Evolutionary conservation across 192 early-diverging fungal species (phyloP).

Genomic region (Linnemannia zychae): DNA sequence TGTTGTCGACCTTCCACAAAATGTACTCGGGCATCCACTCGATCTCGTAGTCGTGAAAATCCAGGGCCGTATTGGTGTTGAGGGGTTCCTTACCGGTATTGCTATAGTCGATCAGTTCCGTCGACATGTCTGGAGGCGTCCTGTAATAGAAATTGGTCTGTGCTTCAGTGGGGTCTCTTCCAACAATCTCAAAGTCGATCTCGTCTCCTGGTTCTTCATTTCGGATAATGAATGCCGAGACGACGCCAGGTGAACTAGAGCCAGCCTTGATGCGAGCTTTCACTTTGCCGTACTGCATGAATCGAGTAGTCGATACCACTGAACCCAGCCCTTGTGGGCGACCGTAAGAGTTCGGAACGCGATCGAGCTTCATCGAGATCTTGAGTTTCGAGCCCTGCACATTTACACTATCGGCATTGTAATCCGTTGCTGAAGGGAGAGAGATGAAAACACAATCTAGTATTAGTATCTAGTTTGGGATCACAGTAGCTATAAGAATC

Average conservation of each 20-base stretch:
- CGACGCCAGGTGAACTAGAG: slow-evolving; percentile 63
- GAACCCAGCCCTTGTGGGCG: slow-evolving; percentile 72
- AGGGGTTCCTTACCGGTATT: slow-evolving; percentile 59
- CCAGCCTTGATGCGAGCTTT: slow-evolving; percentile 67
- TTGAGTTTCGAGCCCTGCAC: slow-evolving; percentile 39
- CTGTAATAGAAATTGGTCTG: slow-evolving; percentile 75
- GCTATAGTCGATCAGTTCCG: slow-evolving; percentile 66
- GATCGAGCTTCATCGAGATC: slow-evolving; percentile 38
- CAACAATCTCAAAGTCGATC: slow-evolving; percentile 79
- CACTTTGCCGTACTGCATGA: slow-evolving; percentile 72
- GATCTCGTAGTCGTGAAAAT: slow-evolving; percentile 68
- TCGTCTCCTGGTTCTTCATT: slow-evolving; percentile 63
- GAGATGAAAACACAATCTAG: neutral
- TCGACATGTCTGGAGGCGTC: slow-evolving; percentile 31
- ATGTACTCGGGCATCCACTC: slow-evolving; percentile 71
- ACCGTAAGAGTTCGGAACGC: slow-evolving; percentile 33
- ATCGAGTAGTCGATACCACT: slow-evolving; percentile 65
- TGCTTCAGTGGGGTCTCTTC: slow-evolving; percentile 60
- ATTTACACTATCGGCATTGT: slow-evolving; percentile 26
- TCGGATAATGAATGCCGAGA: slow-evolving; percentile 68
- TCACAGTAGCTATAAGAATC: neutral
- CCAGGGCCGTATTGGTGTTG: slow-evolving; percentile 54
- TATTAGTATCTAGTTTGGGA: neutral
- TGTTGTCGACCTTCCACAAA: slow-evolving; percentile 63
- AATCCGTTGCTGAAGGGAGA: slow-evolving; percentile 23